phyloP scores from a whole-genome alignment of 257 asterid genomes.

The Avicennia marina region DNA sequence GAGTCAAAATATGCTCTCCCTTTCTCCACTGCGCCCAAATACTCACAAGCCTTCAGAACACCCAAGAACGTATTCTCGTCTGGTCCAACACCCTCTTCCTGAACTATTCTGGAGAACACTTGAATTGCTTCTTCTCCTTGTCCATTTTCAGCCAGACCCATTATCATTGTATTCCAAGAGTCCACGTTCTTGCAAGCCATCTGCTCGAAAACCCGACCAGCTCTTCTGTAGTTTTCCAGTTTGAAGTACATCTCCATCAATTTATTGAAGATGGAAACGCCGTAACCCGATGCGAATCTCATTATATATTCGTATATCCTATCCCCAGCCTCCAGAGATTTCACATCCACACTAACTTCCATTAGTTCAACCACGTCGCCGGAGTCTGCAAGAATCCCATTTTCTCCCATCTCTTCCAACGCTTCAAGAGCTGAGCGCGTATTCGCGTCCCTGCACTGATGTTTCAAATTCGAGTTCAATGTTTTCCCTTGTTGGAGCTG shows the following conservation, averaged over 20 bases:
- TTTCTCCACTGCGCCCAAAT: slow-evolving; percentile 19
- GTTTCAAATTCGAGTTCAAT: neutral
- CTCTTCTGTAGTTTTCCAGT: slow-evolving; percentile 28
- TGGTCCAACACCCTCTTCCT: slow-evolving; percentile 18
- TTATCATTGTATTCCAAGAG: slow-evolving; percentile 32
- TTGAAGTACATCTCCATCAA: slow-evolving; percentile 26
- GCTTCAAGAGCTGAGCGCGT: slow-evolving; percentile 14
- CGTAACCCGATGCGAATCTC: slow-evolving; percentile 24
- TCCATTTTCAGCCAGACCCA: slow-evolving; percentile 22
- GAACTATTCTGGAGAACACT: slow-evolving; percentile 19
- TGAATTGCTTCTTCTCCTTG: slow-evolving; percentile 24
- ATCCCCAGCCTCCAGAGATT: slow-evolving; percentile 20
- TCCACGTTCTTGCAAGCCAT: slow-evolving; percentile 26
- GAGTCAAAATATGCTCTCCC: slow-evolving; percentile 25
- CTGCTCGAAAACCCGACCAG: slow-evolving; percentile 34
- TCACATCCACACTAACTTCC: slow-evolving; percentile 10
- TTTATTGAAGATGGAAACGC: slow-evolving; percentile 16
- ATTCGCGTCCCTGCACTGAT: slow-evolving; percentile 6
- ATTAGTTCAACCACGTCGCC: slow-evolving; percentile 18
- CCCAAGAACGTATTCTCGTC: slow-evolving; percentile 17
- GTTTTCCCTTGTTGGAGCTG: neutral
- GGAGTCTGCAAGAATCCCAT: slow-evolving; percentile 19
- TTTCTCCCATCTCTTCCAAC: slow-evolving; percentile 19
- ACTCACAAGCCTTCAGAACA: slow-evolving; percentile 28
- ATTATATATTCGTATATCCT: slow-evolving; percentile 22